Base-by-base conservation (phyloP, 2,329 filamentous ascomycete species). In the Clarireedia paspali region DNA sequence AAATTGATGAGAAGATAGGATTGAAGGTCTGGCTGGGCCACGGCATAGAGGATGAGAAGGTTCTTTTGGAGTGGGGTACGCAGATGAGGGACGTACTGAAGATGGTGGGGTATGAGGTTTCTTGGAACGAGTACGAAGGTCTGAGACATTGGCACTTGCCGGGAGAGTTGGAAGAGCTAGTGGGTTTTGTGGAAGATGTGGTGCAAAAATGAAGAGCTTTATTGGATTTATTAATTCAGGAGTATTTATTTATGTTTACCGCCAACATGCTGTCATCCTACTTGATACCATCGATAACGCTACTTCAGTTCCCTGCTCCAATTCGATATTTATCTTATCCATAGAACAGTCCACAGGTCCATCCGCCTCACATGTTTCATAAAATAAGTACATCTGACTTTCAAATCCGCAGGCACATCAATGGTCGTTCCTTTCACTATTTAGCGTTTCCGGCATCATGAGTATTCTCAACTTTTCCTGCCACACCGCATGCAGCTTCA, bases 31-130 rank as follows among this genome's bases (percentile, higher is more conserved):
- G 56, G 34, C 39, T 64, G 23, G 59, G 51, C 1, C 64, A 67
- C 53, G 65, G 65, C 10, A 47, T 50, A 15, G 17, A 34, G 17
- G 65, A 67, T 57, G 15, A 27, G 12, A 67, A 67, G 47, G 60
- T 66, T 6, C 57, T 36, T 24, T 39, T 55, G 23, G 50, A 61
- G 36, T 66, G 63, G 64, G 63, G 59, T n/a, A 34, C 42, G 2
- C 36, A 63, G 30, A 57, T 63, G 60, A 24, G 14, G 10, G 47
- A 9, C 4, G 7, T 54, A 4, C 20, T 54, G 23, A 36, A 24
- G 6, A 26, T 2, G 15, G 15, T 49, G 6, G 51, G 51, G 6
- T 54, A 48, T 24, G 20, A 10, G 2, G 51, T 54, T 27, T 30
- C 34, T 14, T 54, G 51, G 51, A 48, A 48, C 4, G 15, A 39